A percentile compares a stretch with the other conserved stretches of the same genome.
phyloP scores from a whole-genome alignment of 2,329 filamentous ascomycete genomes.

The Cordyceps cicadae region DNA sequence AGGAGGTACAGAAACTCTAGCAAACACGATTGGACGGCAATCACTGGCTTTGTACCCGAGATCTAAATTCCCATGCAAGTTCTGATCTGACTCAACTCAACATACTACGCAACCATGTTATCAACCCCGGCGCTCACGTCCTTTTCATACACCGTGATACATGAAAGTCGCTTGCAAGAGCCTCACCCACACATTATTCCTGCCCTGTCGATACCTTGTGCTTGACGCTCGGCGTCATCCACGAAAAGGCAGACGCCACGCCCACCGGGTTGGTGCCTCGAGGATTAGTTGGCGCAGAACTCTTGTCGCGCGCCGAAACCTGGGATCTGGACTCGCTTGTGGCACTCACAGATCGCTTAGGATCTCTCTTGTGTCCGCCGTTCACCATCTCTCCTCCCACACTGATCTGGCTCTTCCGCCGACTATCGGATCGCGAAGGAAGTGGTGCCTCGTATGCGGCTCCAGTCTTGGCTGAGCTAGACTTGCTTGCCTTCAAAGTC shows the following conservation, averaged over 20 bases:
- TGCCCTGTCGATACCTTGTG: constrained; percentile 26
- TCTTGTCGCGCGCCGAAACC: constrained; percentile 26
- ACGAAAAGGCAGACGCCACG: constrained; percentile 87
- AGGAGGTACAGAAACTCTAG: not conserved
- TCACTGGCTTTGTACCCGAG: not conserved
- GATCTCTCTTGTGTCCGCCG: constrained; percentile 41
- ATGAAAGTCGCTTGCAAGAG: not conserved
- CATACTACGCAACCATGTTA: not conserved
- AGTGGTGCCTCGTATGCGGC: constrained; percentile 44
- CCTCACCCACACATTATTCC: not conserved
- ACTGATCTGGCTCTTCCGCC: constrained; percentile 45
- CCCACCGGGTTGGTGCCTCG: constrained; percentile 75
- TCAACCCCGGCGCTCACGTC: not conserved
- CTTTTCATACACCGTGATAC: not conserved
- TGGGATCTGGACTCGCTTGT: constrained; percentile 27
- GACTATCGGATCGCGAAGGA: constrained; percentile 39
- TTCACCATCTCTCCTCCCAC: constrained; percentile 21
- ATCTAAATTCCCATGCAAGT: not conserved
- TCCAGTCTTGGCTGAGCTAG: constrained; percentile 44
- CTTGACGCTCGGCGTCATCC: constrained; percentile 59
- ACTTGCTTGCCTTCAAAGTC: constrained; percentile 72
- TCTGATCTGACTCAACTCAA: not conserved
- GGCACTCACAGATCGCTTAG: constrained; percentile 41
- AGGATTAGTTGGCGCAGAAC: constrained; percentile 34
- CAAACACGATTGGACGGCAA: not conserved